These are phyloP conservation scores for Backusella westeae DNA, from an alignment of 192 early-diverging fungal genomes.

Conservation along the genomic window DNA sequence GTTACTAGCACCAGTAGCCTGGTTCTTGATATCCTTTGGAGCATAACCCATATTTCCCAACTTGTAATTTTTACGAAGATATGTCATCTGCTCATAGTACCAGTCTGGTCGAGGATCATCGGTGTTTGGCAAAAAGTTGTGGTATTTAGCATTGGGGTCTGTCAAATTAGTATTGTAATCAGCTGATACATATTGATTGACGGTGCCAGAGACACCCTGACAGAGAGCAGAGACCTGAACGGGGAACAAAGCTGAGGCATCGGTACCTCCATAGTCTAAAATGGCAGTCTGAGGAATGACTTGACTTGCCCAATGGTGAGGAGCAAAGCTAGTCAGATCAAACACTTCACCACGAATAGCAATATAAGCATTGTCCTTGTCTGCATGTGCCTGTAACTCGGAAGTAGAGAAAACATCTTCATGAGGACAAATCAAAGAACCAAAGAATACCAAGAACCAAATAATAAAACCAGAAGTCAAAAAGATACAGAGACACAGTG, in stretches of 20 bases:
- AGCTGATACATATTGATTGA: conserved; percentile 47
- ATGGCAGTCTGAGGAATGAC: conserved; percentile 58
- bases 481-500: conserved; percentile 83
- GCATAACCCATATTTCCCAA: conserved; percentile 66
- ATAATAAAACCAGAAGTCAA: conserved; percentile 76
- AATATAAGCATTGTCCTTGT: conserved; percentile 56
- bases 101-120: conserved; percentile 64
- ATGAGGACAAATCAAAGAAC: conserved; percentile 71
- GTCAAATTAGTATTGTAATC: conserved; percentile 48
- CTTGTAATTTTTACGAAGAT: conserved; percentile 58
- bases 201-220: conserved; percentile 29
- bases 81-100: conserved; percentile 62
- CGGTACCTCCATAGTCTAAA: conserved; percentile 51
- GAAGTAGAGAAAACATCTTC: conserved; percentile 68
- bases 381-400: conserved; percentile 44
- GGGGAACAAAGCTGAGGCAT: conserved; percentile 68
- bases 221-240: conserved; percentile 69
- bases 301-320: conserved; percentile 48
- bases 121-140: conserved; percentile 69
- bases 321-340: conserved; percentile 66
- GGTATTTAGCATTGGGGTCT: conserved; percentile 55
- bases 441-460: conserved; percentile 81
- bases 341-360: conserved; percentile 83
- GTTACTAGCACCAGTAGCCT: conserved; percentile 37
- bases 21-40: conserved; percentile 51